Base-by-base conservation (phyloP, 2,329 filamentous ascomycete species). In the Dactylellina sp. region DNA sequence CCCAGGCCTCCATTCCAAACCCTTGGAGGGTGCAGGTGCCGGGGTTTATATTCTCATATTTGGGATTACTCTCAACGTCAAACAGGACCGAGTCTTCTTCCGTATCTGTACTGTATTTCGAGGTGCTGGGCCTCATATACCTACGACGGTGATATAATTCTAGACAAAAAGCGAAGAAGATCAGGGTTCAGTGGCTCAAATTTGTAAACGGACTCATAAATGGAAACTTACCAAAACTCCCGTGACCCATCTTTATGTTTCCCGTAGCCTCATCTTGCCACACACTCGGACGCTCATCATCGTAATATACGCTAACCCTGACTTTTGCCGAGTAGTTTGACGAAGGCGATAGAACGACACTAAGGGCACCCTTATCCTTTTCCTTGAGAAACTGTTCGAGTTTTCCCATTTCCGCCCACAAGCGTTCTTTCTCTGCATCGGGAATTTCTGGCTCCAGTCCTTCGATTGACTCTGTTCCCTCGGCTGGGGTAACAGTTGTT, bases 1-100 rank as follows among this genome's bases (percentile, higher is more conserved):
- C 68, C 68, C 68, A 72, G n/a, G 56, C 56, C 57, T 72, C 68
- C 49, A 72, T 56, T 24, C 59, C 68, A 14, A 72, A 72, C 12
- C 68, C 68, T n/a, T 72, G 50, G n/a, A 72, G 50, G 7, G 68
- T 72, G 35, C 61, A 61, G 2, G 60, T 72, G 1, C 68, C 68
- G 2, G 68, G 59, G 20, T 66, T 59, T 4, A 66, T 52, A 50
- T 72, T 56, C 40, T 72, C 68, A 22, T 72, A 72, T 32, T 65
- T 72, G 11, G 68, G 59, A 44, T 65, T 47, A 22, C 47, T 46
- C 46, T 72, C 68, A 2, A 63, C 40, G 16, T 72, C 60, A 12
- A 72, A 63, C 1, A 65, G 59, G 7, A 63, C 47, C 18, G 14
- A 14, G 25, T 72, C 68, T n/a, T 72, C 68, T 24, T 47, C 50